phyloP scores from a whole-genome alignment of 805 yeast genomes.

The Candida golubevii region DNA sequence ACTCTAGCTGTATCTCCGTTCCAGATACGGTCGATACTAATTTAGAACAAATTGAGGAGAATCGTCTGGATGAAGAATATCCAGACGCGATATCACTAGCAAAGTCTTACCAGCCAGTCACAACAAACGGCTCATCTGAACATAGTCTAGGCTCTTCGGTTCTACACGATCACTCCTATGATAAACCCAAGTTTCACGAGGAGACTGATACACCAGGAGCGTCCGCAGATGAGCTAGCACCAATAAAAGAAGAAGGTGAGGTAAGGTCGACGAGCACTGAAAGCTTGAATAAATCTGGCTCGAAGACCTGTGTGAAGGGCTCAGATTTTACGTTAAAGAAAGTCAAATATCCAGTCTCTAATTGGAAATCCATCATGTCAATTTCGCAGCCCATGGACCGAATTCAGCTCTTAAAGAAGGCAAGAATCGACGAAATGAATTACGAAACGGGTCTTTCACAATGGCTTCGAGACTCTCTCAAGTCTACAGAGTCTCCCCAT shows the following conservation, averaged over 20 bases:
- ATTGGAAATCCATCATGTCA: slow-evolving; percentile 40
- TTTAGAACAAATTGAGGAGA: slow-evolving; percentile 32
- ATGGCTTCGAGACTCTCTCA: slow-evolving; percentile 51
- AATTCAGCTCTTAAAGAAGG: slow-evolving; percentile 38
- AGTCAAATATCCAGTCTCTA: slow-evolving; percentile 29
- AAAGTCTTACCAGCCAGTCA: slow-evolving; percentile 4
- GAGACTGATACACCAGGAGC: slow-evolving; percentile 5
- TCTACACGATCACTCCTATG: slow-evolving; percentile 11
- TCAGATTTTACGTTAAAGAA: not conserved
- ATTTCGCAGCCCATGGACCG: slow-evolving; percentile 41
- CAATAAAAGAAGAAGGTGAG: slow-evolving; percentile 1
- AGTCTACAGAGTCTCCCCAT: slow-evolving; percentile 28
- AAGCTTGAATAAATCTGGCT: not conserved
- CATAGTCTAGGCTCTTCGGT: slow-evolving; percentile 11
- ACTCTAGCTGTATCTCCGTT: slow-evolving; percentile 24
- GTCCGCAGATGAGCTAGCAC: slow-evolving; percentile 6
- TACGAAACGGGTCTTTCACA: slow-evolving; percentile 55
- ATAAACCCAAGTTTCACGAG: slow-evolving; percentile 12
- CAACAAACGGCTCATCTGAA: slow-evolving; percentile 2
- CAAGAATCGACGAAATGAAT: slow-evolving; percentile 37
- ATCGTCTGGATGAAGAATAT: slow-evolving; percentile 21
- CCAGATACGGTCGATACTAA: slow-evolving; percentile 39
- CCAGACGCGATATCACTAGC: slow-evolving; percentile 12
- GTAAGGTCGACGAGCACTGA: not conserved
- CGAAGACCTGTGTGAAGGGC: not conserved